Evolutionary conservation across 352 stramenopile genomes (phyloP), one percentile per base, ranked within the genome.

Genomic region (Phytophthora boehmeriae): DNA sequence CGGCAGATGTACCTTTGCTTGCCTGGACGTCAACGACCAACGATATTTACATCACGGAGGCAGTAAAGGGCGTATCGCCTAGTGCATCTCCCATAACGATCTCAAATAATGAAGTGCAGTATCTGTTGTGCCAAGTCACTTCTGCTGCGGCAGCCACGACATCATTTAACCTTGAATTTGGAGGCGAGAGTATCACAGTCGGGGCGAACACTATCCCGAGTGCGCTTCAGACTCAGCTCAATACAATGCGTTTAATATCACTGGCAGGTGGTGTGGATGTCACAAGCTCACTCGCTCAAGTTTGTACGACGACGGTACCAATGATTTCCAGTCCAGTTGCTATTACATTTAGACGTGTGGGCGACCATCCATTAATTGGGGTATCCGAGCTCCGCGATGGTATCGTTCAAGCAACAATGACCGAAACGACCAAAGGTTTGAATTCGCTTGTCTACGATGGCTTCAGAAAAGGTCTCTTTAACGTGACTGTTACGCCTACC

Each of bases 401-500:
- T 0, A 86, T 92, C 35, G 41, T 83, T 11, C 42, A 76, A n/a
- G 73, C 74, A 1, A 56, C 53, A 10, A 30, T 92, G 13, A 55
- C 50, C 0, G 88, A 97, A 39, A 49, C 66, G 1, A 83, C 73
- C 1, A 95, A 92, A 58, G 88, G 88, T 0, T 28, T 98, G 5
- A 62, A 88, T 25, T 65, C 68, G 1, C 79, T 98, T 8, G 62
- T 76, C 20, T 97, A 95, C 59, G 67, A 90, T 61, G 83, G 76
- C 0, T 60, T 61, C 0, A 53, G 57, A 2, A 55, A 42, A 34
- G 95, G 93, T 1, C 69, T 95, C 1, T 98, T 97, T 70, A 71
- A 83, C 30, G 71, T 98, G 20, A 75, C 70, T 4, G 90, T 97
- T 16, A 92, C 83, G 0, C 96, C 96, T 3, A 87, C 80, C 14